Base-by-base conservation (phyloP, 2,329 filamentous ascomycete genomes). In the Fusarium sp. region DNA sequence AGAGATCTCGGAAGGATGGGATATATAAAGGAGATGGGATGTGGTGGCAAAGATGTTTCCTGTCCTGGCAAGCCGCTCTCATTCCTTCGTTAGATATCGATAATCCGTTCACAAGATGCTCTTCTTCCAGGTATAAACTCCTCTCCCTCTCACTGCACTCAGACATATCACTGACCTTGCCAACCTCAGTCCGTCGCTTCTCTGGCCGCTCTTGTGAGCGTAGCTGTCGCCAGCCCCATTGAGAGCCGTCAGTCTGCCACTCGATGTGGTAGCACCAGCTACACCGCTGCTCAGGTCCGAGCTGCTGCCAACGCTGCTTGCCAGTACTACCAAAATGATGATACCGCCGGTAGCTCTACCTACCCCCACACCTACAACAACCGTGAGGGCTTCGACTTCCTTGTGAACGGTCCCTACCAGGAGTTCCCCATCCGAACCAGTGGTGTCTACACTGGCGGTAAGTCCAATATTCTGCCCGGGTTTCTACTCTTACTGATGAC, bases 351-450 rank as follows among this genome's bases (percentile, higher is more conserved):
- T 22, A 70, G 67, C 66, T 79, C 77, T 9, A 73, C 58, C 4
- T 82, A 82, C 62, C 80, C 80, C n/a, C 80, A 82, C 70, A 70
- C 66, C 32, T 82, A 78, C 75, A 78, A 78, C 74, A 80, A 82
- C 79, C 72, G 67, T 34, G 80, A 82, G 74, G 80, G 77, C 32
- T 81, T 82, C 34, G 53, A 70, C 52, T 82, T 82, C 47, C 44
- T 67, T n/a, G 65, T 74, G 29, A n/a, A 38, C 16, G 77, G 77
- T 0, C 79, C 80, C 5, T 82, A 77, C 73, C 78, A 81, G 61
- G 80, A 82, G 74, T 82, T 82, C 63, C 80, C 80, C 55, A 79
- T 82, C 54, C 59, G 74, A 43, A 64, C 63, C 6, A 70, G 67
- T 4, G 79, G 80, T 29, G 64, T 80, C 29, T 82, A 82, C 72